A percentile compares a stretch with the other conserved stretches of the same genome.
Conservation (phyloP, 306 rosid genomes). For the Prinsepia uniflora region DNA sequence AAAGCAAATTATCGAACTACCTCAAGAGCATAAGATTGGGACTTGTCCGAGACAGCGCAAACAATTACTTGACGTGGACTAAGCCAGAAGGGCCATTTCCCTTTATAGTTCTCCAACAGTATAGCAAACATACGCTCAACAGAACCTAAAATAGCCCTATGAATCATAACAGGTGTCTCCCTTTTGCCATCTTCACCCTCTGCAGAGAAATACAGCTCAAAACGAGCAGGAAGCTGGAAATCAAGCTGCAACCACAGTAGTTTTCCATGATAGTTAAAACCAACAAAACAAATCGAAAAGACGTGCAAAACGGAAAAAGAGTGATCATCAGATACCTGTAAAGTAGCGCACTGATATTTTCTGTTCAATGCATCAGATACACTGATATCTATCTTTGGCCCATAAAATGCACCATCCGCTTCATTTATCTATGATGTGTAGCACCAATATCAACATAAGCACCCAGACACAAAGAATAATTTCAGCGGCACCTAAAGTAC, state of each 20-base stretch:
- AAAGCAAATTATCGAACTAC: conserved; percentile 32
- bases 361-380: conserved; percentile 88
- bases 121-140: conserved; percentile 95
- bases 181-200: conserved; percentile 94
- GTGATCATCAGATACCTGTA: conserved; percentile 52
- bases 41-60: conserved; percentile 88
- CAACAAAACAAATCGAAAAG: conserved; percentile 12
- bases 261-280: conserved; percentile 7
- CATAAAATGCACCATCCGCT: conserved; percentile 95
- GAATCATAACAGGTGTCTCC: conserved; percentile 93
- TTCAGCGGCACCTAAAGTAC: conserved; percentile 9
- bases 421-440: conserved; percentile 55
- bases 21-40: conserved; percentile 69
- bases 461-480: conserved; percentile 17
- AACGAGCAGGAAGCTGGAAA: conserved; percentile 90
- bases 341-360: conserved; percentile 92
- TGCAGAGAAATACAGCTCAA: conserved; percentile 81
- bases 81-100: conserved; percentile 99
- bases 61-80: conserved; percentile 96
- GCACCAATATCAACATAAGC: conserved; percentile 27
- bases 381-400: conserved; percentile 90
- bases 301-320: not conserved
- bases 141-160: conserved; percentile 88
- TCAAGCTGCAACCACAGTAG: conserved; percentile 66
- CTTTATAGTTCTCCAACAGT: conserved; percentile 88